Percentiles rank a stretch among this genome's conserved stretches.
These are phyloP conservation scores for sorghum (Sorghum bicolor) DNA, from an alignment of 176 grass and related monocot genomes.

Conservation along the genomic window DNA sequence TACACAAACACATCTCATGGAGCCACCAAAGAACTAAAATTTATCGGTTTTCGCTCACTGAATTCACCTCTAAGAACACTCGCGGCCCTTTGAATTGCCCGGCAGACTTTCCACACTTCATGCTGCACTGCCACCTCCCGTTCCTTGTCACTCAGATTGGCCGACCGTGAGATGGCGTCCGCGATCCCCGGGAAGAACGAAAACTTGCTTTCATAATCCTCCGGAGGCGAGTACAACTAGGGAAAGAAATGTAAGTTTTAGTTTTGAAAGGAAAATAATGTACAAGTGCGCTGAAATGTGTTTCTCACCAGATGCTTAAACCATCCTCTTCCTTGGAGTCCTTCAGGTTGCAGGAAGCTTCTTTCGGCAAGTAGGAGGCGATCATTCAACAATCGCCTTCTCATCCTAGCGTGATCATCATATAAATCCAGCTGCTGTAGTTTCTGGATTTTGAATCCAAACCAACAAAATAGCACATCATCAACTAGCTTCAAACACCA, in stretches of 20 bases:
- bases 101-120: constrained; percentile 70
- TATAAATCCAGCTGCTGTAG: constrained; percentile 38
- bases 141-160: constrained; percentile 14
- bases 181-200: constrained; percentile 74
- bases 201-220: constrained; percentile 69
- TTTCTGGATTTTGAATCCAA: constrained; percentile 41
- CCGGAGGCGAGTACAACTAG: constrained; percentile 83
- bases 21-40: neutral
- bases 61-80: constrained; percentile 60
- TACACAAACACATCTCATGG: constrained; percentile 18
- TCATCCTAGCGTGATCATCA: constrained; percentile 28
- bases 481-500: neutral
- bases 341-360: constrained; percentile 80
- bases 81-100: constrained; percentile 63
- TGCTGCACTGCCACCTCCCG: constrained; percentile 19
- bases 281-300: neutral
- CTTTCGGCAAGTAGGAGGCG: constrained; percentile 90
- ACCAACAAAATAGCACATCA: neutral
- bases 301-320: constrained; percentile 82
- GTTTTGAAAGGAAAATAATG: neutral
- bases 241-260: neutral
- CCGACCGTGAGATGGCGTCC: constrained; percentile 52
- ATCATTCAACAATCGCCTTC: constrained; percentile 63
- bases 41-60: neutral
- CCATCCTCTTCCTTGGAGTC: constrained; percentile 88